These are phyloP conservation scores for Diaporthe velutina DNA, from an alignment of 2,329 filamentous ascomycete genomes.

Conservation along the genomic window DNA sequence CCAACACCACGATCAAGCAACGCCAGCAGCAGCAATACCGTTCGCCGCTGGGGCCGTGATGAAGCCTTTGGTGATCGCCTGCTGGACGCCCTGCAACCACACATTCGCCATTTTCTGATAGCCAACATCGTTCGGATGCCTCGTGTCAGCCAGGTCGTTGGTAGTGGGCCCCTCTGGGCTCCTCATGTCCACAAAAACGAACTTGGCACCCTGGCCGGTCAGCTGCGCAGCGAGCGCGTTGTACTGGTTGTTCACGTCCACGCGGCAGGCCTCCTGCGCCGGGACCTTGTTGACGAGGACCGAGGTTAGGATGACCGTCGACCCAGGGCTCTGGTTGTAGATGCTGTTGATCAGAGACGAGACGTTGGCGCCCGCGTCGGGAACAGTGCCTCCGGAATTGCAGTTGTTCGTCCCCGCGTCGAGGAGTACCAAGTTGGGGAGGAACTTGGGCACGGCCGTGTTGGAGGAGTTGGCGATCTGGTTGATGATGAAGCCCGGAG, in stretches of 20 bases:
- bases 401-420: constrained; percentile 46
- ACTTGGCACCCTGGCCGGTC: constrained; percentile 35
- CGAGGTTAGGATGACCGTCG: constrained; percentile 44
- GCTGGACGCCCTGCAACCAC: constrained; percentile 41
- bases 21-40: constrained; percentile 32
- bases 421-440: constrained; percentile 43
- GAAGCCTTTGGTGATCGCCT: constrained; percentile 34
- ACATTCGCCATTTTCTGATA: constrained; percentile 45
- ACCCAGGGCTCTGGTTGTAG: constrained; percentile 42
- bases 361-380: constrained; percentile 42
- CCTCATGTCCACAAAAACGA: constrained; percentile 44
- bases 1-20: not conserved
- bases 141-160: constrained; percentile 41
- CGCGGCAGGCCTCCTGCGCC: constrained; percentile 40
- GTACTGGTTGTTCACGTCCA: constrained; percentile 43
- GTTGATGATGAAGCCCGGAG: constrained; percentile 42
- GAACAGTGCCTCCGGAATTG: constrained; percentile 41
- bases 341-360: constrained; percentile 41
- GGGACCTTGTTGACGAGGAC: constrained; percentile 44
- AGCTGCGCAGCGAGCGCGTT: constrained; percentile 34
- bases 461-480: constrained; percentile 42
- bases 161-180: constrained; percentile 40
- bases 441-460: constrained; percentile 38
- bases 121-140: constrained; percentile 45
- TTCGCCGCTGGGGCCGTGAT: constrained; percentile 26